Evolutionary conservation across 352 stramenopile genomes (phyloP).

Genomic region (Thalassiosira exigua): DNA sequence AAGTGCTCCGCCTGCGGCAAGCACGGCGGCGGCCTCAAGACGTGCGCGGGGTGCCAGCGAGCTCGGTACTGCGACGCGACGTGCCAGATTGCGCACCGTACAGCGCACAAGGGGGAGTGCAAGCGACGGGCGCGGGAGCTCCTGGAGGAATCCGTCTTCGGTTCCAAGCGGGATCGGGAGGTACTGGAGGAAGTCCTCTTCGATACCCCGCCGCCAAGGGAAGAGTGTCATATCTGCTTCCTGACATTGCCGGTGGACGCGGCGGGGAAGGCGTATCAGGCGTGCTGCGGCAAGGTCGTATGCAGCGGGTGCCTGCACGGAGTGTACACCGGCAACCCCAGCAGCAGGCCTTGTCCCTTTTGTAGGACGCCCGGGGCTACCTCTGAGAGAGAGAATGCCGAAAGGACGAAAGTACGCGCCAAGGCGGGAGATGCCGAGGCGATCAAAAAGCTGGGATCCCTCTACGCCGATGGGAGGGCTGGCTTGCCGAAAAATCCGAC

Average conservation of each 20-base stretch:
- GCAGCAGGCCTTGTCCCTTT: not conserved
- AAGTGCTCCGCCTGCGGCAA: too few relatives aligned
- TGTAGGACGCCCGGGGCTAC: not conserved
- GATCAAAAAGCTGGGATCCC: not conserved
- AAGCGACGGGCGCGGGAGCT: too few relatives aligned
- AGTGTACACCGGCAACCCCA: not conserved
- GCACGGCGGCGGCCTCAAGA: too few relatives aligned
- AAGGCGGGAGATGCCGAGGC: not conserved
- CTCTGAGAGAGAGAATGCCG: not conserved
- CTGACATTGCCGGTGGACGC: not conserved
- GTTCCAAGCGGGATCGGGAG: too few relatives aligned
- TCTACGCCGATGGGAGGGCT: not conserved
- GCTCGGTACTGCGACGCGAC: too few relatives aligned
- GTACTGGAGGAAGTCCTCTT: not conserved
- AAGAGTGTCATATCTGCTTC: not conserved
- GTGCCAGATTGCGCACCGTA: too few relatives aligned
- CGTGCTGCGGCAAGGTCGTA: not conserved
- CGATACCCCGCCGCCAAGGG: not conserved
- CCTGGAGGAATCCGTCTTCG: too few relatives aligned
- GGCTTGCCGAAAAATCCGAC: not conserved
- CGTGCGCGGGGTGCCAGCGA: too few relatives aligned
- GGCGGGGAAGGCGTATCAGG: not conserved
- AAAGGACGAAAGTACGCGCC: not conserved
- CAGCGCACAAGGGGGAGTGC: too few relatives aligned
- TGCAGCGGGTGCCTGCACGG: not conserved